A percentile compares a stretch with the other conserved stretches of the same genome.
Conservation (phyloP, 2,329 filamentous ascomycete species). For the Colletotrichum camelliae region DNA sequence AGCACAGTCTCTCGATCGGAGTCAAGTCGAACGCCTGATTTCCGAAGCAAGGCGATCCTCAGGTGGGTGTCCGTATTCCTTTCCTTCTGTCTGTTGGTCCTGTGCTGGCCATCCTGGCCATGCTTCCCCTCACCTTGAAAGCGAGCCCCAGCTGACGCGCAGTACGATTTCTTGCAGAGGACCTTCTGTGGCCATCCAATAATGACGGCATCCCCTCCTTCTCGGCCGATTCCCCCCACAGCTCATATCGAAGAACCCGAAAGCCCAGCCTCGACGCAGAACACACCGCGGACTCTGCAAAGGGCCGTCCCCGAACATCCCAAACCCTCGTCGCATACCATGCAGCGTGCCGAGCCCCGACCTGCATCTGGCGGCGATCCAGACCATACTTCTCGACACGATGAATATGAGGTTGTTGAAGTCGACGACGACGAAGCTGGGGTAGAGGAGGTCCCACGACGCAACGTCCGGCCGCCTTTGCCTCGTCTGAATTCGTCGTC, state of each 20-base stretch:
- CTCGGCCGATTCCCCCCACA: constrained; percentile 17
- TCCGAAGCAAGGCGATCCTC: constrained; percentile 6
- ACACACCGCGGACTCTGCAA: constrained; percentile 3
- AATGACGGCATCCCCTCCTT: constrained; percentile 16
- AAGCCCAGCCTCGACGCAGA: background rate
- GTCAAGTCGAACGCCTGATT: background rate
- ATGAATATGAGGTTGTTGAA: constrained; percentile 22
- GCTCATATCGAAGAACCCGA: constrained; percentile 10
- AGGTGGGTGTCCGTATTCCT: constrained; percentile 17
- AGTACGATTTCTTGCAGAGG: background rate
- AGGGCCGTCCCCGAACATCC: background rate
- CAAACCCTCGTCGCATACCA: constrained; percentile 5
- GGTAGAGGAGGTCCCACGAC: constrained; percentile 6
- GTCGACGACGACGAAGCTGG: constrained; percentile 8
- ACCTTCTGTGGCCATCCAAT: background rate
- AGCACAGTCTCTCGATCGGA: background rate
- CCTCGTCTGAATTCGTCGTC: constrained; percentile 24
- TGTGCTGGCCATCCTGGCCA: background rate
- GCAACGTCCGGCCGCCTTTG: constrained; percentile 1
- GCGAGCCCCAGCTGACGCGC: constrained; percentile 5
- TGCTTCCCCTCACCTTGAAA: background rate
- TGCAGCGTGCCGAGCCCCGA: background rate
- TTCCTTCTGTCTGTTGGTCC: background rate
- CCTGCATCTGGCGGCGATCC: constrained; percentile 3
- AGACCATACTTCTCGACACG: constrained; percentile 6